Evolutionary conservation across 164 flowering plant species (phyloP), one percentile per base, ranked within the genome.

Genomic region (Sextonia rubra): DNA sequence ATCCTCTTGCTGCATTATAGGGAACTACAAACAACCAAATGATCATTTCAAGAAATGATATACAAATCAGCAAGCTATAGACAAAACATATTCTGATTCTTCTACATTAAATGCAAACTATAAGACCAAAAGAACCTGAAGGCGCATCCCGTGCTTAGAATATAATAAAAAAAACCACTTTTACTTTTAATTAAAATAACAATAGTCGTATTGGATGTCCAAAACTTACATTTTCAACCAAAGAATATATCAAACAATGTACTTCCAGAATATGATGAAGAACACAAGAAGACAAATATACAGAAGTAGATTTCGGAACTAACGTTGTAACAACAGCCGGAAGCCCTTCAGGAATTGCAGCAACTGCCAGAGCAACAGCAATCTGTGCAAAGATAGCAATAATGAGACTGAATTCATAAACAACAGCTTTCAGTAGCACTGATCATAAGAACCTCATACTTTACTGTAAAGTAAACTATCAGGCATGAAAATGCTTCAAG

Each of bases 261-360:
- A 20, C 6, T 15, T 52, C 58, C 58, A 4, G n/a, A 52, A 52
- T 15, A 52, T 52, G 14, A 52, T 18, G 20, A 52, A 20, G 14
- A 52, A 20, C n/a, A 52, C n/a, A 15, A 52, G 20, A 29, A 56
- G 15, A 20, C 23, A 64, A 3, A 61, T 37, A 47, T 29, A 69
- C 17, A 4, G 48, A 48, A 52, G 52, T 24, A 27, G 64, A 48
- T 52, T 17, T 56, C 27, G 63, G 49, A 60, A 86, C 97, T 84
- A 73, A 95, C 99, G 98, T 95, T 69, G 99, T 95, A 64, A 95
- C 99, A 83, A 95, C 99, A 79, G 99, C 99, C 60, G 99, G 99
- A 79, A 95, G 99, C 76, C 99, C 99, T 85, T 95, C 99, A 47
- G 99, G 99, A 73, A 95, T 95, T 70, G 99, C 99, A 74, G 99